These are phyloP conservation scores for Debaryomycetaceae sp. DNA, from an alignment of 1,139 yeast species.

Conservation along the genomic window DNA sequence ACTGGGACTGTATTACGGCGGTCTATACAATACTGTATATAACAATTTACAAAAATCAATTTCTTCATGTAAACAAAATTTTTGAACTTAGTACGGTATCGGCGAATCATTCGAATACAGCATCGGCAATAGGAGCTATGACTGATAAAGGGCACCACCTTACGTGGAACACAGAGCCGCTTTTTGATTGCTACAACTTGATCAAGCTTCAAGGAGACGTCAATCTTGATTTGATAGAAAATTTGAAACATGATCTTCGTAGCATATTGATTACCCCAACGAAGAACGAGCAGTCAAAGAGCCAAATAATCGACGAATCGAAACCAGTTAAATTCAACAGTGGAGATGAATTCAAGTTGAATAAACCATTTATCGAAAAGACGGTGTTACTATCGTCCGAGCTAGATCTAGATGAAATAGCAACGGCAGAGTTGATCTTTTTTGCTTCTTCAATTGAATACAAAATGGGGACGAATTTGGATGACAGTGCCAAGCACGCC, in stretches of 20 bases:
- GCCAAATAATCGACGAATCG: conserved; percentile 42
- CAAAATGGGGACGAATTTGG: conserved; percentile 50
- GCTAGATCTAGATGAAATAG: conserved; percentile 34
- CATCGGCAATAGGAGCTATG: background rate
- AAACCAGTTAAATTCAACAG: conserved; percentile 47
- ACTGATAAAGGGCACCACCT: background rate
- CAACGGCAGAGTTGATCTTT: conserved; percentile 35
- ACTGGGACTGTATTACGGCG: background rate
- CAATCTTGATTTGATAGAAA: conserved; percentile 22
- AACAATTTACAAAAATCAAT: background rate
- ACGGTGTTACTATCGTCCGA: conserved; percentile 56
- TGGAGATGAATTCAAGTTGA: conserved; percentile 66
- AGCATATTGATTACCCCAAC: conserved; percentile 47
- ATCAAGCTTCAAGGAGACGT: conserved; percentile 26
- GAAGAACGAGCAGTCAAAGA: conserved; percentile 54
- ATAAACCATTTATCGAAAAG: conserved; percentile 51
- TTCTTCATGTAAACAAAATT: background rate
- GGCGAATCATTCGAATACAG: background rate
- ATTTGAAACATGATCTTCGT: conserved; percentile 46
- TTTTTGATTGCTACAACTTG: conserved; percentile 35
- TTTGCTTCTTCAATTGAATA: conserved; percentile 39
- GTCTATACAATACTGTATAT: background rate
- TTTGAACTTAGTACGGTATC: background rate
- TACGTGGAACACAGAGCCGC: conserved; percentile 33
- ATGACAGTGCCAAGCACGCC: conserved; percentile 69